Evolutionary conservation across 257 asterid genomes (phyloP).

Genomic region (Ocimum tenuiflorum): DNA sequence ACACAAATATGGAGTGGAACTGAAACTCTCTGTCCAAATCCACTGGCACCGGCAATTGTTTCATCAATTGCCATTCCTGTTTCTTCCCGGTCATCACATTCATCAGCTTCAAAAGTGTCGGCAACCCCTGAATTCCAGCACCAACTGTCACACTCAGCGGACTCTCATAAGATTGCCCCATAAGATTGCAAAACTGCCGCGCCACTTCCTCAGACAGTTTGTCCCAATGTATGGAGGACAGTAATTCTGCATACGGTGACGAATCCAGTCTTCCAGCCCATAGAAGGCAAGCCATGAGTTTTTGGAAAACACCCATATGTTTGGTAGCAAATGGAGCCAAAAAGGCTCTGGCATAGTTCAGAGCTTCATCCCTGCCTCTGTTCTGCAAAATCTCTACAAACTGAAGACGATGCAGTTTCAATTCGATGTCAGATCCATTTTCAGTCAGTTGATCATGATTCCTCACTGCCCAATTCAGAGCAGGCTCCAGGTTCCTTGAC

Average conservation of each 20-base stretch:
- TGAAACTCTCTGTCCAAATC: slow-evolving; percentile 79
- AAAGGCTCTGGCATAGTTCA: slow-evolving; percentile 55
- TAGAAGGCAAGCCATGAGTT: slow-evolving; percentile 68
- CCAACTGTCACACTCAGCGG: slow-evolving; percentile 72
- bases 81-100: slow-evolving; percentile 70
- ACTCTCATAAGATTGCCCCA: slow-evolving; percentile 65
- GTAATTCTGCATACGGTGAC: slow-evolving; percentile 70
- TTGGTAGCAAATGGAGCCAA: slow-evolving; percentile 55
- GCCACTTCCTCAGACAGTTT: slow-evolving; percentile 61
- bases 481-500: slow-evolving; percentile 63
- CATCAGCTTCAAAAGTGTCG: slow-evolving; percentile 73
- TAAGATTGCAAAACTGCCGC: slow-evolving; percentile 67
- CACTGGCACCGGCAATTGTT: slow-evolving; percentile 77
- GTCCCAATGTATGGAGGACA: slow-evolving; percentile 62
- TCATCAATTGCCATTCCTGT: slow-evolving; percentile 89
- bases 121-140: slow-evolving; percentile 85
- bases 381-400: slow-evolving; percentile 71
- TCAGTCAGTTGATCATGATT: slow-evolving; percentile 51
- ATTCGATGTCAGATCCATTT: slow-evolving; percentile 62
- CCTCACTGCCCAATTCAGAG: slow-evolving; percentile 64
- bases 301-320: slow-evolving; percentile 69
- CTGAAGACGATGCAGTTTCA: slow-evolving; percentile 74
- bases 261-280: slow-evolving; percentile 73
- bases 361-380: slow-evolving; percentile 62
- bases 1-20: slow-evolving; percentile 81